phyloP scores from a whole-genome alignment of 345 rosid species.

The Carallia pectinifolia region DNA sequence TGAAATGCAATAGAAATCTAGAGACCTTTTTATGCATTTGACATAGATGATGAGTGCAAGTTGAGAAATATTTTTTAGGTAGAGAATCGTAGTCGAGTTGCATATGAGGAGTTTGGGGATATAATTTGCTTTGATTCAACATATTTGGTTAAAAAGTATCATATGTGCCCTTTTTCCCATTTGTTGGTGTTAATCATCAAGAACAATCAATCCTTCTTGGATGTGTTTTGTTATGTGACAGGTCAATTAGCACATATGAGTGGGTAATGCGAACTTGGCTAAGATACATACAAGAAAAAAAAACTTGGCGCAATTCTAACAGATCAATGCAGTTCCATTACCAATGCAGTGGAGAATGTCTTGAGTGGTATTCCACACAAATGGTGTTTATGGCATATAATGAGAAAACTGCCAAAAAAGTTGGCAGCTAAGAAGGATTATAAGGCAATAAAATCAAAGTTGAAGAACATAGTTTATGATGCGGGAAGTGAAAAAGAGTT shows the following conservation, averaged over 20 bases:
- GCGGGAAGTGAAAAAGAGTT: too few species aligned
- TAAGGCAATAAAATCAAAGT: too few species aligned
- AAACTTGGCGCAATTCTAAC: too few species aligned
- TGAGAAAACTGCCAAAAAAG: too few species aligned
- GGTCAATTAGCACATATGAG: too few species aligned
- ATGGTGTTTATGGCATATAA: too few species aligned
- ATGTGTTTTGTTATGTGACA: background rate
- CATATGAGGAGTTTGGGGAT: constrained; percentile 2
- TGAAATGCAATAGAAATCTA: background rate
- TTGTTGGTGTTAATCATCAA: constrained; percentile 8
- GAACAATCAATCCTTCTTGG: background rate
- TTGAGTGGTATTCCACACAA: too few species aligned
- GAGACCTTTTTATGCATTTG: background rate
- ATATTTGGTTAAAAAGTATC: background rate
- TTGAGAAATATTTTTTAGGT: background rate
- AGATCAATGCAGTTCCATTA: too few species aligned
- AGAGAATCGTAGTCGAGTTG: background rate
- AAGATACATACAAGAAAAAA: too few species aligned
- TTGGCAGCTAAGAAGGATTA: too few species aligned
- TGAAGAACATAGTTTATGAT: too few species aligned
- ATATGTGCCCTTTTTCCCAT: background rate
- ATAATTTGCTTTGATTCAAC: background rate
- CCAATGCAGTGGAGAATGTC: too few species aligned
- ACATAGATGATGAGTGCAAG: background rate
- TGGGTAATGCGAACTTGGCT: background rate